Evolutionary conservation across 331 rosid species (phyloP).

Genomic region (Malus hybrid): DNA sequence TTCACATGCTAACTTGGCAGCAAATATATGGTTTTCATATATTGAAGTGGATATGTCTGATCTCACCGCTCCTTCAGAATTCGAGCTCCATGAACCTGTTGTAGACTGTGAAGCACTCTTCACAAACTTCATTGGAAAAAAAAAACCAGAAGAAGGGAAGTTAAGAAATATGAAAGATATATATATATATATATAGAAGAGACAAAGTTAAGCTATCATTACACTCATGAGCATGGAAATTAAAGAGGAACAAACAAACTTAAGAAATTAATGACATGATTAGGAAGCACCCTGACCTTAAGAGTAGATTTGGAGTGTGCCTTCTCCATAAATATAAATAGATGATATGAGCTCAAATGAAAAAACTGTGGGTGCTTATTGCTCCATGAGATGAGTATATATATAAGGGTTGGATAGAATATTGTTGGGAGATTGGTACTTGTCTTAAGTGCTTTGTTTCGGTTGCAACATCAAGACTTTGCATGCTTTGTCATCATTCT

Average conservation of each 20-base stretch:
- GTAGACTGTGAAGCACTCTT: conserved; percentile 50
- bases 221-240: not conserved
- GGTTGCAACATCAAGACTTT: conserved; percentile 67
- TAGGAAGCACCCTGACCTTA: conserved; percentile 41
- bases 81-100: conserved; percentile 51
- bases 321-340: conserved; percentile 40
- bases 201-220: too few relatives aligned
- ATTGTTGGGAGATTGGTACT: conserved; percentile 67
- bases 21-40: not conserved
- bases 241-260: not conserved
- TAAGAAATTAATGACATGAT: not conserved
- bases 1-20: not conserved
- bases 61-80: conserved; percentile 66
- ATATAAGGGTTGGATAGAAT: not conserved
- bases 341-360: not conserved
- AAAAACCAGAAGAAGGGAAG: not conserved
- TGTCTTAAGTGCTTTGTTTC: conserved; percentile 32
- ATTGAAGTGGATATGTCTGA: conserved; percentile 3
- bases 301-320: conserved; percentile 46
- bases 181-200: too few relatives aligned
- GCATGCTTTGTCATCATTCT: conserved; percentile 42
- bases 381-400: conserved; percentile 7
- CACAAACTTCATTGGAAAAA: conserved; percentile 35
- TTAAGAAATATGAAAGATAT: not conserved
- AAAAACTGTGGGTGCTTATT: not conserved